Evolutionary conservation across 306 rosid species (phyloP), one percentile per base, ranked within the genome.

Genomic region (Acmispon strigosus): DNA sequence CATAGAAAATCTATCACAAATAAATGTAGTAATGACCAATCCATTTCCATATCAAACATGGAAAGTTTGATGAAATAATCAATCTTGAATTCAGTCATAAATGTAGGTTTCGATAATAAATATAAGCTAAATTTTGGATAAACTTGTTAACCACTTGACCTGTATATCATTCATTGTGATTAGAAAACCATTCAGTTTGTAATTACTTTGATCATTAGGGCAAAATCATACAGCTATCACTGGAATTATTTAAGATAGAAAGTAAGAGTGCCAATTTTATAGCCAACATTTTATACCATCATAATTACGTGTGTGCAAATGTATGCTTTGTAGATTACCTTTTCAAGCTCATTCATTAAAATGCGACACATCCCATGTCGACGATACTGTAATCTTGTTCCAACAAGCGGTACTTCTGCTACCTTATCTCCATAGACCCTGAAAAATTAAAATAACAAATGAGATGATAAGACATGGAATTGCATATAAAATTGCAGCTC

Each of bases 391-490:
- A 84, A 77, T 68, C 96, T 80, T 63, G 97, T 90, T 24, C 87
- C 97, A 52, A 90, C 82, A 61, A 94, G 92, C 53, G 96, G 97
- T 39, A 94, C 49, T 83, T 94, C 98, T 14, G 97, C 98, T 66
- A 90, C 95, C 72, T 82, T 87, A 56, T 66, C 85, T 65, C 97
- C 98, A 29, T 80, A 53, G 53, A 94, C 72, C 90, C 98, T 93
- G 74, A 29, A 58, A 83, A 34, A 34, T 62, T 71, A 39, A 59
- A 73, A 62, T 2, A 69, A 43, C 13, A 54, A 55, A 72, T 67
- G 22, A 56, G 54, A 74, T 41, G 60, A 73, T 45, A 69, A 52
- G 37, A 32, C 37, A 14, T 52, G 6, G 69, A 37, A n/a, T n/a
- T 13, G 11, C 42, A 29, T 34, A 65, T 59, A 82, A 59, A 48